Evolutionary conservation across 1,284 basidiomycete genomes (phyloP).

Genomic region (Mycosarcoma mackinlayi): DNA sequence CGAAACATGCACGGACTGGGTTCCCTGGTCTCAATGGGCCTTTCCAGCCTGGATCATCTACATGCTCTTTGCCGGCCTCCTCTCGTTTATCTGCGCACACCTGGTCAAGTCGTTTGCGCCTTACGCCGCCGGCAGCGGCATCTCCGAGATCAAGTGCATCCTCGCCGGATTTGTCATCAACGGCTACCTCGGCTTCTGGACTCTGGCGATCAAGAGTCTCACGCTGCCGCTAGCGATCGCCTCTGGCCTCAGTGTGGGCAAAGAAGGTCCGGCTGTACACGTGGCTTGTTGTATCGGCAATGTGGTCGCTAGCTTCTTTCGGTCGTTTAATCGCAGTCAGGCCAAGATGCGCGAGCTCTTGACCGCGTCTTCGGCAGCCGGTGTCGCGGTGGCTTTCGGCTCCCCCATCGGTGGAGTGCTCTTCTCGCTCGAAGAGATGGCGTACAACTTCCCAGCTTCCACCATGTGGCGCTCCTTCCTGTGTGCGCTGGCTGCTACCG

Average conservation of each 20-base stretch:
- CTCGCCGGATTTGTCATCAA: constrained; percentile 96
- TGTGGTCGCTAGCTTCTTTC: constrained; percentile 84
- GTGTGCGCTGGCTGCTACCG: constrained; percentile 94
- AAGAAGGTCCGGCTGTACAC: constrained; percentile 98
- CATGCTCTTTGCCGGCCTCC: constrained; percentile 79
- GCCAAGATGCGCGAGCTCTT: constrained; percentile 95
- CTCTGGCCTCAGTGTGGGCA: constrained; percentile 95
- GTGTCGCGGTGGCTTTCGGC: constrained; percentile 96
- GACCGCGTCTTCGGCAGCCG: constrained; percentile 94
- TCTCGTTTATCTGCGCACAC: constrained; percentile 74
- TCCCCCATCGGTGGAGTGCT: constrained; percentile 97
- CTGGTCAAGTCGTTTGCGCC: constrained; percentile 89
- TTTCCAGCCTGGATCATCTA: constrained; percentile 85
- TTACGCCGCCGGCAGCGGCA: constrained; percentile 96
- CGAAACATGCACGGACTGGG: constrained; percentile 90
- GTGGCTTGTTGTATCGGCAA: constrained; percentile 94
- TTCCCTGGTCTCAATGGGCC: constrained; percentile 84
- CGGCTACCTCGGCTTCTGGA: constrained; percentile 88
- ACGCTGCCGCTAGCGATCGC: constrained; percentile 89
- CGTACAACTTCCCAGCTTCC: constrained; percentile 91
- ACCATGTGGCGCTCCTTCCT: constrained; percentile 99
- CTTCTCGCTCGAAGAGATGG: constrained; percentile 82
- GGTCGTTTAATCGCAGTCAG: constrained; percentile 85
- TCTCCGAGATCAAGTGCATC: constrained; percentile 99
- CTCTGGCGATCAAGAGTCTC: constrained; percentile 90